Percentiles rank a stretch among this genome's conserved stretches.
Conservation (phyloP, 2,329 filamentous ascomycete species). For the Aspergillus pseudoviridinutans region DNA sequence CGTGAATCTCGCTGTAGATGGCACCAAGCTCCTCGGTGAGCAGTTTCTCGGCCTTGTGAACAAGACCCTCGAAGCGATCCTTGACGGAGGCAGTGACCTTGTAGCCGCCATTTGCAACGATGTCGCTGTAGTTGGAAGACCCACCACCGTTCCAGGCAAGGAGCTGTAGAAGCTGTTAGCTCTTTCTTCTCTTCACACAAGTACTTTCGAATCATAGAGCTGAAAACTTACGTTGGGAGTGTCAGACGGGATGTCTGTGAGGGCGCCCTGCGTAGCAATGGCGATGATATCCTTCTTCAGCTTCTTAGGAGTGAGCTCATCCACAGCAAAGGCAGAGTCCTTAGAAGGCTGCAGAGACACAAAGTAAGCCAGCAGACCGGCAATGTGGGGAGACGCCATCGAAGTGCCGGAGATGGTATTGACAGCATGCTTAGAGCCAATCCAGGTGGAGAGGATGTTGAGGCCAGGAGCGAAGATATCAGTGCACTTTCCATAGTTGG, state of each 20-base stretch:
- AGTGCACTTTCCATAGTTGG: conserved; percentile 99
- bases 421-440: conserved; percentile 88
- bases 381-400: conserved; percentile 97
- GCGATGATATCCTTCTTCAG: conserved; percentile 84
- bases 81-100: conserved; percentile 44
- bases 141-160: conserved; percentile 99
- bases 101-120: conserved; percentile 71
- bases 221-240: conserved; percentile 70
- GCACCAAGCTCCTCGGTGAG: conserved; percentile 44
- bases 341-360: conserved; percentile 88
- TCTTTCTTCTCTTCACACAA: not conserved
- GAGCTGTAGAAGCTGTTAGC: conserved; percentile 47
- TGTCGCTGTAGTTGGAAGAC: conserved; percentile 82
- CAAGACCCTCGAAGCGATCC: conserved; percentile 38
- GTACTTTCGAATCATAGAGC: not conserved
- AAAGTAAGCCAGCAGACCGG: conserved; percentile 95
- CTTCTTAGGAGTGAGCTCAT: conserved; percentile 85
- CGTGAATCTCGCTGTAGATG: conserved; percentile 43
- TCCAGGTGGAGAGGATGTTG: conserved; percentile 98
- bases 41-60: conserved; percentile 47
- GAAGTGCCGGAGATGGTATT: conserved; percentile 99
- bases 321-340: conserved; percentile 88
- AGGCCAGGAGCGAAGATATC: conserved; percentile 98
- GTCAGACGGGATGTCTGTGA: conserved; percentile 76
- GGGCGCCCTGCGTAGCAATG: conserved; percentile 72